Evolutionary conservation across 257 asterid species (phyloP).

Genomic region (Solanum pimpinellifolium): DNA sequence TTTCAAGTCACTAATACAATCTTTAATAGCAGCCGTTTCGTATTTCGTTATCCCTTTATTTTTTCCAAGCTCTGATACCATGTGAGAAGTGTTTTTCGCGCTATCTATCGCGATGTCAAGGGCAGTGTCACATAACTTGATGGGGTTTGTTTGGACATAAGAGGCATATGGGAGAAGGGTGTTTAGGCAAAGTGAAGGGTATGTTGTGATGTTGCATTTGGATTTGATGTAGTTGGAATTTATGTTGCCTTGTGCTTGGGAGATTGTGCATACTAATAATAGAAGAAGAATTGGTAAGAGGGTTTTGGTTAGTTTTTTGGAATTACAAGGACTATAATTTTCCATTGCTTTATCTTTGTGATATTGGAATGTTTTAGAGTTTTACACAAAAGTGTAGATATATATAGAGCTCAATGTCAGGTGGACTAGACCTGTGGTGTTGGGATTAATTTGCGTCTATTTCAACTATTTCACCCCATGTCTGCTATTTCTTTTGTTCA

Average conservation of each 20-base stretch:
- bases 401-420: neutral
- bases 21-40: constrained; percentile 33
- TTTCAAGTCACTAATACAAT: constrained; percentile 48
- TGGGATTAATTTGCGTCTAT: fast-evolving
- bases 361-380: neutral
- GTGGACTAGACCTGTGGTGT: neutral
- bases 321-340: neutral
- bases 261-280: neutral
- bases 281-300: neutral
- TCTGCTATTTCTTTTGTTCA: no score
- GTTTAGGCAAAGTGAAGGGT: constrained; percentile 33
- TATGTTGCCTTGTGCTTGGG: neutral
- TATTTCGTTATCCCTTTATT: constrained; percentile 13
- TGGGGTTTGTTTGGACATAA: constrained; percentile 21
- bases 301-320: neutral
- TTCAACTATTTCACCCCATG: neutral
- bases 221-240: constrained; percentile 20
- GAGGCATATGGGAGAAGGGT: constrained; percentile 49
- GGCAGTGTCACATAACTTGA: constrained; percentile 45
- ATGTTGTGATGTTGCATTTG: constrained; percentile 44
- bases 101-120: constrained; percentile 30
- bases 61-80: constrained; percentile 10
- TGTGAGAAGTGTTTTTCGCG: constrained; percentile 24
- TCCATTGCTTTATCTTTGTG: neutral
- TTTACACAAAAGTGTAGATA: neutral